Evolutionary conservation across 257 asterid genomes (phyloP).

Genomic region (Scutellaria barbata): DNA sequence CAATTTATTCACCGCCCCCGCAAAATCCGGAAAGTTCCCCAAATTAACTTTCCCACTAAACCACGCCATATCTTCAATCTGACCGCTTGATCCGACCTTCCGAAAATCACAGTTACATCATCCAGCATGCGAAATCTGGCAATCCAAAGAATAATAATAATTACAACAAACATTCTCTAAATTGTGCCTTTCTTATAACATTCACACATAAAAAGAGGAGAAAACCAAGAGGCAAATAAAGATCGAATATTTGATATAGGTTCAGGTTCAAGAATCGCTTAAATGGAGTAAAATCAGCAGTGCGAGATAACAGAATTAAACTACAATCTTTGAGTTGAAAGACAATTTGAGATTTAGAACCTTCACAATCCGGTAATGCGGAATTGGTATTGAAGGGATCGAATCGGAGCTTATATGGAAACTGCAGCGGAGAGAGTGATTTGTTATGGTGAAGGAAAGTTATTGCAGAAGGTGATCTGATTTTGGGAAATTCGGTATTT

Average conservation of each 20-base stretch:
- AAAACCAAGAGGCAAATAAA: neutral
- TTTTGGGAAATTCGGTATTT: conserved; percentile 24
- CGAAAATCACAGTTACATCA: conserved; percentile 39
- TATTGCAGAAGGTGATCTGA: conserved; percentile 30
- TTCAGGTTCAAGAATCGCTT: conserved; percentile 23
- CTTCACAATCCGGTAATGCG: conserved; percentile 26
- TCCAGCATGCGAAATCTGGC: conserved; percentile 22
- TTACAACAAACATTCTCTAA: conserved; percentile 24
- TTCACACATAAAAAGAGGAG: neutral
- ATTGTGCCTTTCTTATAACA: conserved; percentile 15
- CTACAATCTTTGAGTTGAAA: neutral
- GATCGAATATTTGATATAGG: conserved; percentile 3
- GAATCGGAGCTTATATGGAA: conserved; percentile 33
- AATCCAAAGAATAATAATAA: conserved; percentile 10
- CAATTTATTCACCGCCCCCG: conserved; percentile 93
- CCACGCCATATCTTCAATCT: conserved; percentile 76
- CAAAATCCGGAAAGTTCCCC: conserved; percentile 85
- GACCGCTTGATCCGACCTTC: conserved; percentile 43
- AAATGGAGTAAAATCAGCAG: conserved; percentile 10
- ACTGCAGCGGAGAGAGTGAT: neutral
- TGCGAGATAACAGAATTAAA: conserved; percentile 21
- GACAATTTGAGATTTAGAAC: conserved; percentile 28
- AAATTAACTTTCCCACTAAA: conserved; percentile 79
- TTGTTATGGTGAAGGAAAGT: conserved; percentile 9
- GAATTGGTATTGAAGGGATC: conserved; percentile 14